A percentile compares a stretch with the other conserved stretches of the same genome.
Evolutionary conservation across 805 yeast genomes (phyloP).

Genomic region (Metschnikowia koreensis): DNA sequence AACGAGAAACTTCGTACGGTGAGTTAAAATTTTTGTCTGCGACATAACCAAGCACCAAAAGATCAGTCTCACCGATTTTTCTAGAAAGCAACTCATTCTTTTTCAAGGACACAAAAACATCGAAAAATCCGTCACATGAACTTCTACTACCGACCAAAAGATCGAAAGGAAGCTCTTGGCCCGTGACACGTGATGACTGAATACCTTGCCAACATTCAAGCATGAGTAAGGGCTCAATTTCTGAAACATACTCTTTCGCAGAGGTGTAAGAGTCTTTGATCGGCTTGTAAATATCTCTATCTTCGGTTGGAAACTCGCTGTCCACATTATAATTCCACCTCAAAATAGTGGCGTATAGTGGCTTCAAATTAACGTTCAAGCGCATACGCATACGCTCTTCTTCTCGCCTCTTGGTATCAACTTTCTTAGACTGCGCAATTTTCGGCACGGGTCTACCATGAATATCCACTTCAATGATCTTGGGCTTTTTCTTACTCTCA

Average conservation of each 20-base stretch:
- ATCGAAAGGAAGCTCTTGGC: slow-evolving; percentile 59
- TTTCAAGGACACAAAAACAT: slow-evolving; percentile 72
- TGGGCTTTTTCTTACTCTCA: slow-evolving; percentile 34
- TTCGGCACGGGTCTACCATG: slow-evolving; percentile 39
- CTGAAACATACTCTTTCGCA: slow-evolving; percentile 62
- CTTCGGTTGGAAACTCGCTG: slow-evolving; percentile 59
- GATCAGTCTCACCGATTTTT: slow-evolving; percentile 70
- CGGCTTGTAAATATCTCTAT: slow-evolving; percentile 35
- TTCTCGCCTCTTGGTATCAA: slow-evolving; percentile 45
- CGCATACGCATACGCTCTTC: slow-evolving; percentile 79
- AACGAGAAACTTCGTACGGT: slow-evolving; percentile 21
- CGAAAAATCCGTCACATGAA: slow-evolving; percentile 82
- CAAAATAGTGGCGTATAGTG: slow-evolving; percentile 66
- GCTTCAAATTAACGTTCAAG: slow-evolving; percentile 72
- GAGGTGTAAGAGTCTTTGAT: slow-evolving; percentile 57
- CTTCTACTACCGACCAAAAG: slow-evolving; percentile 75
- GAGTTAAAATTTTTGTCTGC: slow-evolving; percentile 20
- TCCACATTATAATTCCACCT: slow-evolving; percentile 70
- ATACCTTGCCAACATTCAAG: slow-evolving; percentile 94
- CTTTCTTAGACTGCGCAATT: slow-evolving; percentile 25
- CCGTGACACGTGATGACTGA: slow-evolving; percentile 65
- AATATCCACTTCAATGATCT: slow-evolving; percentile 43
- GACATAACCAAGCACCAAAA: slow-evolving; percentile 55
- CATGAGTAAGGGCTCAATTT: slow-evolving; percentile 76
- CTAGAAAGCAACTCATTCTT: slow-evolving; percentile 49